phyloP scores from a whole-genome alignment of 108 stramenopile genomes.

The Cyclotella cryptica region DNA sequence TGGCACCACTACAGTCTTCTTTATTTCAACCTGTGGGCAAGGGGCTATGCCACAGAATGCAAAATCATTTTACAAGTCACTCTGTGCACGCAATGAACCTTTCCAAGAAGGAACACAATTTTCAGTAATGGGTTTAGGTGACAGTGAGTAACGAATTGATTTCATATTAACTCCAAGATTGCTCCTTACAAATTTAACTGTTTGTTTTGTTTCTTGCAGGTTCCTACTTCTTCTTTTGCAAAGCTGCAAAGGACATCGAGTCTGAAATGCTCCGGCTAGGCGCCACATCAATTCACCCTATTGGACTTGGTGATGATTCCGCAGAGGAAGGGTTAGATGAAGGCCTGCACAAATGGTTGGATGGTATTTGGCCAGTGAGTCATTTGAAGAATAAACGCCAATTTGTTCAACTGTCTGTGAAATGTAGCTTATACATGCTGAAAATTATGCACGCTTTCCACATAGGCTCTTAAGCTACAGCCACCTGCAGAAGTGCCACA shows the following conservation, averaged over 20 bases:
- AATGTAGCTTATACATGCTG: no score
- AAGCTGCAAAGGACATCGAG: conserved; percentile 63
- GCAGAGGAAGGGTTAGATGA: conserved; percentile 63
- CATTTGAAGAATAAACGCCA: neutral
- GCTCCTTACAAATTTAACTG: neutral
- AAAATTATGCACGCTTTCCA: no score
- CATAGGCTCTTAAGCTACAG: conserved; percentile 37
- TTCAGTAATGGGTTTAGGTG: conserved; percentile 62
- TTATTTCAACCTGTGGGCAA: conserved; percentile 69
- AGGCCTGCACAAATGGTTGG: conserved; percentile 64
- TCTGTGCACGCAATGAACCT: conserved; percentile 55
- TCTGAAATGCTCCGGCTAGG: conserved; percentile 58
- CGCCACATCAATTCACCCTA: conserved; percentile 44
- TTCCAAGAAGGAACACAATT: conserved; percentile 62
- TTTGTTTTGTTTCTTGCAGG: conserved; percentile 15
- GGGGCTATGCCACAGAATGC: conserved; percentile 71
- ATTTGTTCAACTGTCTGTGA: no score
- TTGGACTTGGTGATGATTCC: conserved; percentile 68
- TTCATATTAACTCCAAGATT: neutral
- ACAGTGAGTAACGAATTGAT: conserved; percentile 14
- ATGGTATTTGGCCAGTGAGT: conserved; percentile 57
- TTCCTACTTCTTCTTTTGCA: conserved; percentile 68
- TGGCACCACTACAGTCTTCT: conserved; percentile 63
- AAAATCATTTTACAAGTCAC: conserved; percentile 52
- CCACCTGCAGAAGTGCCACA: conserved; percentile 69